Percentiles rank a stretch among this genome's conserved stretches.
phyloP scores from a whole-genome alignment of 257 asterid species.

The Plectranthus barbatus region DNA sequence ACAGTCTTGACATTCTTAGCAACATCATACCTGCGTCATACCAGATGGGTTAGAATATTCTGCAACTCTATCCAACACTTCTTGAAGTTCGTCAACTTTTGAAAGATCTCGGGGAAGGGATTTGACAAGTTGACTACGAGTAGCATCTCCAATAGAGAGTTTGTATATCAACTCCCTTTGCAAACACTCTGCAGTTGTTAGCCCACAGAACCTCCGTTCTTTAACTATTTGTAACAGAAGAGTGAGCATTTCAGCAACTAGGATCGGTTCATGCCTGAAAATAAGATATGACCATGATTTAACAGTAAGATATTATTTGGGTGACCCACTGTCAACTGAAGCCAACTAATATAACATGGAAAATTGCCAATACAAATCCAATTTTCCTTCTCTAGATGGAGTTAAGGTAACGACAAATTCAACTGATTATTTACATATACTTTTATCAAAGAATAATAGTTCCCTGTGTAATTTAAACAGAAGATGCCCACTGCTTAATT shows the following conservation, averaged over 20 bases:
- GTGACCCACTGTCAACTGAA: constrained; percentile 7
- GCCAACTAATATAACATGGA: not conserved
- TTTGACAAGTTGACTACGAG: constrained; percentile 90
- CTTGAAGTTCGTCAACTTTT: constrained; percentile 66
- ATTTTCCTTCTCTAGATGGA: not conserved
- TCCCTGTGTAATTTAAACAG: too few relatives aligned
- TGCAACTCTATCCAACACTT: constrained; percentile 69
- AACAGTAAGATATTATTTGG: not conserved
- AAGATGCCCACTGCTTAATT: too few relatives aligned
- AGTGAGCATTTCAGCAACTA: constrained; percentile 80
- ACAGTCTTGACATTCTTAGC: not conserved
- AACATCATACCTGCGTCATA: constrained; percentile 74
- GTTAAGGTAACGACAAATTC: not conserved
- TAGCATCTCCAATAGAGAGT: constrained; percentile 81
- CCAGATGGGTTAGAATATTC: constrained; percentile 92
- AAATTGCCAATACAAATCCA: not conserved
- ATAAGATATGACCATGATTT: not conserved
- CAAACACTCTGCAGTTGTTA: constrained; percentile 70
- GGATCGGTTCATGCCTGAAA: constrained; percentile 76
- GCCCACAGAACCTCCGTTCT: constrained; percentile 90
- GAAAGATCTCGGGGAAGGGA: constrained; percentile 87
- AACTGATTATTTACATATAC: not conserved
- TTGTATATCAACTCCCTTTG: constrained; percentile 72
- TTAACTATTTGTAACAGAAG: constrained; percentile 83
- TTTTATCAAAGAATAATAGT: not conserved